These are phyloP conservation scores for Ambrosiella cleistominuta DNA, from an alignment of 2,329 filamentous ascomycete species.

Conservation along the genomic window DNA sequence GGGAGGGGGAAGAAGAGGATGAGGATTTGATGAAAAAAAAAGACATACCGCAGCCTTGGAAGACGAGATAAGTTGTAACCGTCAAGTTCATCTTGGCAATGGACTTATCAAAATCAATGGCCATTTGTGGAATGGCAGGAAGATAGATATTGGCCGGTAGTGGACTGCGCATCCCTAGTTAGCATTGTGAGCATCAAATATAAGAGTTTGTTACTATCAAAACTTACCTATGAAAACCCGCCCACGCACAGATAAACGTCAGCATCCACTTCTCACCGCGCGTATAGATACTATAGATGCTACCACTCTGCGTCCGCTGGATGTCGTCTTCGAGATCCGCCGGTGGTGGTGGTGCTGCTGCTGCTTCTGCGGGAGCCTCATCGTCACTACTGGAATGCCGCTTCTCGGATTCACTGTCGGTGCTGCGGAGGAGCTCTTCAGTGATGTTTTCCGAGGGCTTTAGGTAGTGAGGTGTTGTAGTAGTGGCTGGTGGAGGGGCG, in stretches of 20 bases:
- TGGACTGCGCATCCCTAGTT: slow-evolving; percentile 15
- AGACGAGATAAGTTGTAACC: slow-evolving; percentile 19
- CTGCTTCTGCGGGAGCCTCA: neutral
- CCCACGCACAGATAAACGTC: slow-evolving; percentile 17
- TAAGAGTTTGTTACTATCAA: neutral
- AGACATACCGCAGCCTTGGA: slow-evolving; percentile 17
- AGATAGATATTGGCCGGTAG: slow-evolving; percentile 22
- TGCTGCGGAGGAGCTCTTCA: neutral
- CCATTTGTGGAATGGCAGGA: slow-evolving; percentile 19
- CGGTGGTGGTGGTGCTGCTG: neutral
- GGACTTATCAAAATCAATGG: slow-evolving; percentile 17
- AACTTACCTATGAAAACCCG: slow-evolving; percentile 16
- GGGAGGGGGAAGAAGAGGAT: neutral
- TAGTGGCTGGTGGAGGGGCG: neutral
- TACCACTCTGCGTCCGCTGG: neutral
- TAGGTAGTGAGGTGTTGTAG: neutral
- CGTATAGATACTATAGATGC: slow-evolving; percentile 16
- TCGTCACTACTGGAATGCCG: neutral
- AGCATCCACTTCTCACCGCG: slow-evolving; percentile 17
- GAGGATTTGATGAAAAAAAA: neutral
- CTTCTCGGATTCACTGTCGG: neutral
- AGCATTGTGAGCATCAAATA: neutral
- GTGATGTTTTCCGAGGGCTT: neutral
- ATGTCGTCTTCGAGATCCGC: neutral
- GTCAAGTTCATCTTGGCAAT: slow-evolving; percentile 20